phyloP scores from a whole-genome alignment of 768 basidiomycete species.

The Rhizopogon roseolus region DNA sequence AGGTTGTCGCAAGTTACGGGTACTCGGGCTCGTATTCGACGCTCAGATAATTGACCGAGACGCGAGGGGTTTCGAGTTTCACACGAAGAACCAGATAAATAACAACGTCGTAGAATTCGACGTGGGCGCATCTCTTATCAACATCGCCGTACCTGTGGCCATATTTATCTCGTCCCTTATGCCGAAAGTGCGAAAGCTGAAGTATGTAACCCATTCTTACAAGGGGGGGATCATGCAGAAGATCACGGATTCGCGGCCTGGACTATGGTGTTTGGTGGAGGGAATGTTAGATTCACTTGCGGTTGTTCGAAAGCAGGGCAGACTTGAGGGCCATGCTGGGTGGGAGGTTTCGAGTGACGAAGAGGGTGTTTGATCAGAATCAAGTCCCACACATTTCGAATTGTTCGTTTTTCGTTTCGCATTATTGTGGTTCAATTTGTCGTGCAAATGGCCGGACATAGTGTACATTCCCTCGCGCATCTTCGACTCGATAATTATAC shows the following conservation, averaged over 20 bases:
- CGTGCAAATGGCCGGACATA: no score
- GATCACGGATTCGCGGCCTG: background rate
- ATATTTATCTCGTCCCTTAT: background rate
- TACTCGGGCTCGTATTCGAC: slow-evolving; percentile 4
- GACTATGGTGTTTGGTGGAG: background rate
- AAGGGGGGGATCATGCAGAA: background rate
- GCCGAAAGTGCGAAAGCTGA: background rate
- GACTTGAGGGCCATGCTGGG: background rate
- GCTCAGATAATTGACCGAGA: background rate
- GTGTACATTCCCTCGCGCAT: no score
- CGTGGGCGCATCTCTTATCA: slow-evolving; percentile 1
- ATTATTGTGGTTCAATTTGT: background rate
- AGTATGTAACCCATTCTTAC: background rate
- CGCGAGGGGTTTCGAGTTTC: background rate
- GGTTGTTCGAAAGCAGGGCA: background rate
- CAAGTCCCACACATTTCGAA: background rate
- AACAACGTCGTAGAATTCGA: background rate
- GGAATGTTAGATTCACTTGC: background rate
- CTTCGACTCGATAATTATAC: no score
- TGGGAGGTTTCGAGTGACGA: background rate
- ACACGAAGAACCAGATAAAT: background rate
- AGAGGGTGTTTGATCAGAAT: background rate
- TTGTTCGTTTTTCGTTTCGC: background rate
- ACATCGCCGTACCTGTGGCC: background rate
- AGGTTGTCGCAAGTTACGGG: background rate